Conservation (phyloP, 441 rosid genomes). For the Arabidopsis lyrata region DNA sequence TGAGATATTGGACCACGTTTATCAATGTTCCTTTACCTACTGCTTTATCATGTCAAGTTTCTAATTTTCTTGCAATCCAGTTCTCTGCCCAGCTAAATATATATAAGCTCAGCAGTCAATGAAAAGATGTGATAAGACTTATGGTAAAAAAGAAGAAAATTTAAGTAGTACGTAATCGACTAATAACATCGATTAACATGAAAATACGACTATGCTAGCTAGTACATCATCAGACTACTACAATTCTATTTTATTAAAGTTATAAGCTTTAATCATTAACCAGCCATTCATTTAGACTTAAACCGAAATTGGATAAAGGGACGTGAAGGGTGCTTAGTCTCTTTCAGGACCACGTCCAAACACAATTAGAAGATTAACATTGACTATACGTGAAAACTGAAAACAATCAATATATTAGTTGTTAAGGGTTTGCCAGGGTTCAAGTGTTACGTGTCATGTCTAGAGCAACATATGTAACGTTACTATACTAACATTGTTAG, state of each 20-base stretch:
- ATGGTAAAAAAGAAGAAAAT: neutral
- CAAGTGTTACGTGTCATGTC: conserved; percentile 15
- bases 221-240: neutral
- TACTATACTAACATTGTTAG: conserved; percentile 14
- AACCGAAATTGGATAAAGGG: conserved; percentile 30
- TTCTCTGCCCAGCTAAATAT: neutral
- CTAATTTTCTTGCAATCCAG: conserved; percentile 1
- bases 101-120: conserved; percentile 11
- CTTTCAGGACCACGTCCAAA: conserved; percentile 43
- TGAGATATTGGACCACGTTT: conserved; percentile 47
- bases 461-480: conserved; percentile 15
- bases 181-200: conserved; percentile 18
- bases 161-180: neutral
- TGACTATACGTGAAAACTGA: conserved; percentile 17
- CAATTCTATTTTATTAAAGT: conserved; percentile 17
- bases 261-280: conserved; percentile 31
- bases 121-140: conserved; percentile 4
- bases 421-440: conserved; percentile 19
- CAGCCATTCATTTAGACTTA: conserved; percentile 26
- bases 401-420: neutral
- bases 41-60: conserved; percentile 17
- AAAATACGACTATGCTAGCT: neutral
- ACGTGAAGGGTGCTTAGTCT: conserved; percentile 34
- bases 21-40: conserved; percentile 42
- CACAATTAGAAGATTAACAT: conserved; percentile 12